phyloP scores from a whole-genome alignment of 257 asterid genomes.

The Paulownia fortunei region DNA sequence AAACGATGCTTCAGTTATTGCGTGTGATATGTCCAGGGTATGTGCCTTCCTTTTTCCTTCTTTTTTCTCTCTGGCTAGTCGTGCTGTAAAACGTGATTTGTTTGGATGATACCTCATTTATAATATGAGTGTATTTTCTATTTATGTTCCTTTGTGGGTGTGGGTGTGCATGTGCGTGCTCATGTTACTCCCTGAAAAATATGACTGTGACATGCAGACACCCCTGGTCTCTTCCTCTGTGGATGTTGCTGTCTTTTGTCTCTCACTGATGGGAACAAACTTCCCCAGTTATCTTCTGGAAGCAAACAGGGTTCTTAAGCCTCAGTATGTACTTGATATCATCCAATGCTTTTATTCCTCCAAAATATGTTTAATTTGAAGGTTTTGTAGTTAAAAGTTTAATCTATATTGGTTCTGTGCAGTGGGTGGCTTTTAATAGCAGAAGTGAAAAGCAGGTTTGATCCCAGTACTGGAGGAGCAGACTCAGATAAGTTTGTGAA shows the following conservation, averaged over 20 bases:
- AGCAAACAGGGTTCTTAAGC: constrained; percentile 72
- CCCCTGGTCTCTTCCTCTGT: constrained; percentile 63
- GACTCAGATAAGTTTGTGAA: constrained; percentile 57
- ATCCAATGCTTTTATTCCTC: not conserved
- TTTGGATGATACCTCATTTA: not conserved
- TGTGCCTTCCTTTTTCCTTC: constrained; percentile 18
- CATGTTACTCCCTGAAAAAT: constrained; percentile 8
- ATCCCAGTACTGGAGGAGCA: constrained; percentile 77
- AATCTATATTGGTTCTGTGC: constrained; percentile 27
- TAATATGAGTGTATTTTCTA: not conserved
- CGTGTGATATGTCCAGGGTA: constrained; percentile 82
- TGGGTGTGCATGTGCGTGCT: not conserved
- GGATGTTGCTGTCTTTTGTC: constrained; percentile 72
- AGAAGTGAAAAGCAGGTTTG: constrained; percentile 79
- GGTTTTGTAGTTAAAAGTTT: not conserved
- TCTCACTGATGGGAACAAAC: constrained; percentile 80
- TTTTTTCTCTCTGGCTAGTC: not conserved
- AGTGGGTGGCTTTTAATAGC: constrained; percentile 89
- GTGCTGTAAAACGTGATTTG: too few species aligned
- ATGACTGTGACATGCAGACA: constrained; percentile 48
- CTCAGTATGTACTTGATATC: constrained; percentile 41
- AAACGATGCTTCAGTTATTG: constrained; percentile 68
- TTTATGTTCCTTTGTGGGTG: too few species aligned
- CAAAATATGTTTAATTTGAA: not conserved
- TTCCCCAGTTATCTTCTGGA: constrained; percentile 65